Conservation (phyloP, 192 early-diverging fungal genomes). For the Piromyces finnis region DNA sequence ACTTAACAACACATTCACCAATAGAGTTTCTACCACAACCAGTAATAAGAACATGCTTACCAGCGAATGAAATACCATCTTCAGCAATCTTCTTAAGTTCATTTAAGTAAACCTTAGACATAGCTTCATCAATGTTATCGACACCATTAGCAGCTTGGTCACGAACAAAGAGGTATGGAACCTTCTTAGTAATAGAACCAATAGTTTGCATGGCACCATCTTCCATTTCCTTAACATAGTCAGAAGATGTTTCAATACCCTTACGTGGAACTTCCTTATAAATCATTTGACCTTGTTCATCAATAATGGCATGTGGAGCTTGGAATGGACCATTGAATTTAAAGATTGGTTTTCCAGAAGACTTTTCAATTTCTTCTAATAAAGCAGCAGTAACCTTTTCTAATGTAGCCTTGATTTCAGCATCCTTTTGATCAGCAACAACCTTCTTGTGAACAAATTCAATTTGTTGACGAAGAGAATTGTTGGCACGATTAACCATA, state of each 20-base stretch:
- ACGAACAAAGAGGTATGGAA: not conserved
- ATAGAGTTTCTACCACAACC: slow-evolving; percentile 83
- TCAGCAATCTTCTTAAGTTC: slow-evolving; percentile 61
- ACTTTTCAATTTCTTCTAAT: not conserved
- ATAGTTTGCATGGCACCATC: slow-evolving; percentile 13
- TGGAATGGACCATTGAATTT: not conserved
- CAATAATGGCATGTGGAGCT: slow-evolving; percentile 57
- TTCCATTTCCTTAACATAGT: slow-evolving; percentile 78
- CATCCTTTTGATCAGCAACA: slow-evolving; percentile 34
- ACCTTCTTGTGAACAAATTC: slow-evolving; percentile 62
- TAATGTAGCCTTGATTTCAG: not conserved
- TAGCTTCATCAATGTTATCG: slow-evolving; percentile 19
- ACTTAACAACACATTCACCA: slow-evolving; percentile 63
- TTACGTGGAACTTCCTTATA: slow-evolving; percentile 71
- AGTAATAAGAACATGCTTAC: slow-evolving; percentile 71
- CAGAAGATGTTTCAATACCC: slow-evolving; percentile 69
- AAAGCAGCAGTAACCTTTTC: not conserved
- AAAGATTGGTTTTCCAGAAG: not conserved
- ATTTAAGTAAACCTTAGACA: slow-evolving; percentile 69
- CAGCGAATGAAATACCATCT: slow-evolving; percentile 69
- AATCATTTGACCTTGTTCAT: slow-evolving; percentile 60
- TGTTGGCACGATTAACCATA: not conserved
- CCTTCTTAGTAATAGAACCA: not conserved
- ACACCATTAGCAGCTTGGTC: not conserved
- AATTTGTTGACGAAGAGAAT: not conserved